Conservation (phyloP, 352 stramenopile species). For the Phytophthora cajani region DNA sequence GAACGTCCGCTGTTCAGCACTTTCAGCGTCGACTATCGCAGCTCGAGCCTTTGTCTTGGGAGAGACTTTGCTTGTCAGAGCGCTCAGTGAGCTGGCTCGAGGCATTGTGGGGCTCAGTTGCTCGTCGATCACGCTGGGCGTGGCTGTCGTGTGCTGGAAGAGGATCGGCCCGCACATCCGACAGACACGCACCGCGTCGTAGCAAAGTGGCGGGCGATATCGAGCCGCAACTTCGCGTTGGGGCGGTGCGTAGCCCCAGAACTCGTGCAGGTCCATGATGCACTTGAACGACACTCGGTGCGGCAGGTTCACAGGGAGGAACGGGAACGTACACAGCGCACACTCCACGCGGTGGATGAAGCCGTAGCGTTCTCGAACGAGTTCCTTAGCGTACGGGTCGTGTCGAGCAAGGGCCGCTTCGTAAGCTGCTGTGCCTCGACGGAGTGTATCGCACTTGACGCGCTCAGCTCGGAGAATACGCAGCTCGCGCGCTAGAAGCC, state of each 20-base stretch:
- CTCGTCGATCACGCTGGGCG: conserved; percentile 24
- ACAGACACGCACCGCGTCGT: conserved; percentile 75
- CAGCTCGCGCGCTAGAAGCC: conserved; percentile 60
- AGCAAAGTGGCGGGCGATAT: conserved; percentile 71
- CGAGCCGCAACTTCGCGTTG: conserved; percentile 52
- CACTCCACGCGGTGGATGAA: conserved; percentile 69
- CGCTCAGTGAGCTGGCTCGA: conserved; percentile 21
- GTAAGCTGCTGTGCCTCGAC: conserved; percentile 19
- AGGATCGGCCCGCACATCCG: conserved; percentile 81
- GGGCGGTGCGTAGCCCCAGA: conserved; percentile 61
- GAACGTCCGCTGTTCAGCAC: conserved; percentile 29
- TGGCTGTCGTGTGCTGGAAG: conserved; percentile 51
- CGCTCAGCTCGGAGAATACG: conserved; percentile 56
- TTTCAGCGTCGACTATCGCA: conserved; percentile 15
- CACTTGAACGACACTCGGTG: conserved; percentile 80
- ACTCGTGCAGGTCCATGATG: conserved; percentile 75
- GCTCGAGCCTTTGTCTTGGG: conserved; percentile 24
- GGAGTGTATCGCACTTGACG: conserved; percentile 31
- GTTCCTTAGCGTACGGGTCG: conserved; percentile 58
- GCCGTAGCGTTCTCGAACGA: conserved; percentile 66
- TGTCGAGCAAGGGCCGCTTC: conserved; percentile 37
- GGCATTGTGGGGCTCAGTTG: conserved; percentile 17
- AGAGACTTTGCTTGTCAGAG: conserved; percentile 17
- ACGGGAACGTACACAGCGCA: conserved; percentile 64
- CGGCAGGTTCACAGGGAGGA: conserved; percentile 65